A percentile compares a stretch with the other conserved stretches of the same genome.
phyloP scores from a whole-genome alignment of 768 basidiomycete genomes.

The Sarcodon sp. region DNA sequence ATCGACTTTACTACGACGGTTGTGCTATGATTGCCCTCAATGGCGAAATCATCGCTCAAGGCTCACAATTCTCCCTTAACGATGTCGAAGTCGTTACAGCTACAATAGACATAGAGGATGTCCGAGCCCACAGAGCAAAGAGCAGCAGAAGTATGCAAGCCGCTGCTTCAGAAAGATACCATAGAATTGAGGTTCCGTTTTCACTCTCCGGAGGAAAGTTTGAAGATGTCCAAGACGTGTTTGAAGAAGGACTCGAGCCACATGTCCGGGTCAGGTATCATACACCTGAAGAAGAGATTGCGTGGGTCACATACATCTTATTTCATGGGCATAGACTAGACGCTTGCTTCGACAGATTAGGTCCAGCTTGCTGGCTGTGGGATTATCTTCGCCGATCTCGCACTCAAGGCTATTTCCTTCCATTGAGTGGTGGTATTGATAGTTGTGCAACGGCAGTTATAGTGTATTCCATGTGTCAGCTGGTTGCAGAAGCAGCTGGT shows the following conservation, averaged over 20 bases:
- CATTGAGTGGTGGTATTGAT: slow-evolving; percentile 93
- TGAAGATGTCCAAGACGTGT: slow-evolving; percentile 43
- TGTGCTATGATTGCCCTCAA: slow-evolving; percentile 95
- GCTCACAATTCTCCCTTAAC: slow-evolving; percentile 88
- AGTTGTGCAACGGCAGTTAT: slow-evolving; percentile 96
- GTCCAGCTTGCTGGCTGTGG: slow-evolving; percentile 99
- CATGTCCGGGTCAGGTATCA: slow-evolving; percentile 55
- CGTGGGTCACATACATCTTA: slow-evolving; percentile 41
- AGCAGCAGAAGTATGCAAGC: slow-evolving; percentile 89
- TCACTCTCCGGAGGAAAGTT: slow-evolving; percentile 68
- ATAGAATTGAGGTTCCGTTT: slow-evolving; percentile 73
- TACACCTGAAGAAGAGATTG: slow-evolving; percentile 90
- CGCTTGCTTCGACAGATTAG: slow-evolving; percentile 40
- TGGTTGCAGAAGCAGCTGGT: slow-evolving; percentile 70
- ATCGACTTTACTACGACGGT: slow-evolving; percentile 95
- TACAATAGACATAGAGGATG: slow-evolving; percentile 94
- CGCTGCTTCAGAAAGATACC: slow-evolving; percentile 58
- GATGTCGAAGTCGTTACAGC: slow-evolving; percentile 97
- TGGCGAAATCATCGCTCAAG: slow-evolving; percentile 86
- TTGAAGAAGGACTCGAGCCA: slow-evolving; percentile 12
- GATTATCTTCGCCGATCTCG: slow-evolving; percentile 92
- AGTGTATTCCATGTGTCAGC: slow-evolving; percentile 91
- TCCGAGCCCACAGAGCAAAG: slow-evolving; percentile 75
- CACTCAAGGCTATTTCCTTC: slow-evolving; percentile 91
- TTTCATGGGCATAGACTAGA: not conserved